Conservation (phyloP, 371 early-diverging fungal species). For the Dinochytrium kinnereticum region DNA sequence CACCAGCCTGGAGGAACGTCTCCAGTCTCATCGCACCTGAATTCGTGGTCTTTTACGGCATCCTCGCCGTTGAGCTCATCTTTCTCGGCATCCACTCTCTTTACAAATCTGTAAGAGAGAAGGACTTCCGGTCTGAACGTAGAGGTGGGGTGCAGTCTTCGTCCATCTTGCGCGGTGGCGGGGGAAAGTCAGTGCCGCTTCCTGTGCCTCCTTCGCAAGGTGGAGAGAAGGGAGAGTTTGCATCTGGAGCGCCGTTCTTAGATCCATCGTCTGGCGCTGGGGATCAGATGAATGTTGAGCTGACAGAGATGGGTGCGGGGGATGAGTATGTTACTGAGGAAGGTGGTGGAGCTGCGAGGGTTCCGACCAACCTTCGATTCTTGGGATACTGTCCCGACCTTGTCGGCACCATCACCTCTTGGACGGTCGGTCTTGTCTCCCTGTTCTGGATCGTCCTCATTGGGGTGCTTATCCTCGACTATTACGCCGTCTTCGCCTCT, state of each 20-base stretch:
- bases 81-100: conserved; percentile 31
- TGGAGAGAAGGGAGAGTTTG: conserved; percentile 13
- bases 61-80: conserved; percentile 30
- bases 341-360: conserved; percentile 19
- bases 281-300: too few species aligned
- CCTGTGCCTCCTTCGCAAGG: neutral
- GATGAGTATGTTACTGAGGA: conserved; percentile 7
- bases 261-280: neutral
- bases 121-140: neutral
- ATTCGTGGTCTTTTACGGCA: conserved; percentile 40
- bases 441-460: conserved; percentile 70
- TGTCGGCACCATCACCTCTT: conserved; percentile 61
- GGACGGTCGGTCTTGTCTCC: conserved; percentile 60
- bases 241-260: conserved; percentile 19
- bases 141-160: neutral
- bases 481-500: conserved; percentile 61
- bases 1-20: conserved; percentile 18
- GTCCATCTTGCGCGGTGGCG: neutral
- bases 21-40: conserved; percentile 33
- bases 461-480: conserved; percentile 71
- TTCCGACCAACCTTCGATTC: conserved; percentile 51
- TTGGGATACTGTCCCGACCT: conserved; percentile 67
- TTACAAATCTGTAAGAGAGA: conserved; percentile 26
- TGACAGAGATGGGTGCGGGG: conserved; percentile 27
- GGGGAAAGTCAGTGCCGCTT: neutral